phyloP scores from a whole-genome alignment of 768 basidiomycete species.

The Pholiota conissans region DNA sequence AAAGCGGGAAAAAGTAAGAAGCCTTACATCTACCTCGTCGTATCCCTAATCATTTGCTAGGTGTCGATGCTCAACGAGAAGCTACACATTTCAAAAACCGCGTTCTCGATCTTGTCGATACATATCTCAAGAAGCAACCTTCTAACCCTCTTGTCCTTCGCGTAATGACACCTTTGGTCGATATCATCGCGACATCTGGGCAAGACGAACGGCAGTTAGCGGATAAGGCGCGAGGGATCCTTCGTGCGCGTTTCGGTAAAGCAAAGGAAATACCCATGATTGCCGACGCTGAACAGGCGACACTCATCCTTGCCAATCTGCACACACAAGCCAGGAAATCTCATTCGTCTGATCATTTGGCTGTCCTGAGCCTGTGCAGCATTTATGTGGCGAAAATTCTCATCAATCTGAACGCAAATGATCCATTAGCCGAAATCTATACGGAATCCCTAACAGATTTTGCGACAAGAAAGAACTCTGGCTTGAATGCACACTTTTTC shows the following conservation, averaged over 20 bases:
- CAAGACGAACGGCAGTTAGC: constrained; percentile 85
- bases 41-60: constrained; percentile 28
- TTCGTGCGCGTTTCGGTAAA: constrained; percentile 73
- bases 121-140: constrained; percentile 75
- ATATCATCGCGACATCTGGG: constrained; percentile 64
- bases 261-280: constrained; percentile 63
- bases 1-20: constrained; percentile 67
- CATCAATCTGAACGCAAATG: constrained; percentile 40
- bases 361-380: constrained; percentile 66
- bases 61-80: constrained; percentile 74
- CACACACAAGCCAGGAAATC: constrained; percentile 73
- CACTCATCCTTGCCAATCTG: constrained; percentile 55
- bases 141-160: constrained; percentile 68
- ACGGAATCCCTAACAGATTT: constrained; percentile 71
- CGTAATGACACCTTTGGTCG: constrained; percentile 74
- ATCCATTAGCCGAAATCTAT: constrained; percentile 55
- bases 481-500: constrained; percentile 73
- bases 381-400: constrained; percentile 64
- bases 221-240: constrained; percentile 82
- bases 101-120: constrained; percentile 92
- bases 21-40: background rate
- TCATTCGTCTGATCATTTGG: constrained; percentile 60
- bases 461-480: constrained; percentile 76
- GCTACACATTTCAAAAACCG: constrained; percentile 96
- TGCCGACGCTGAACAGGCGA: constrained; percentile 42